Percentiles rank a stretch among this genome's conserved stretches.
Conservation (phyloP, 163 green algal genomes). For the Chloroidium sp. region DNA sequence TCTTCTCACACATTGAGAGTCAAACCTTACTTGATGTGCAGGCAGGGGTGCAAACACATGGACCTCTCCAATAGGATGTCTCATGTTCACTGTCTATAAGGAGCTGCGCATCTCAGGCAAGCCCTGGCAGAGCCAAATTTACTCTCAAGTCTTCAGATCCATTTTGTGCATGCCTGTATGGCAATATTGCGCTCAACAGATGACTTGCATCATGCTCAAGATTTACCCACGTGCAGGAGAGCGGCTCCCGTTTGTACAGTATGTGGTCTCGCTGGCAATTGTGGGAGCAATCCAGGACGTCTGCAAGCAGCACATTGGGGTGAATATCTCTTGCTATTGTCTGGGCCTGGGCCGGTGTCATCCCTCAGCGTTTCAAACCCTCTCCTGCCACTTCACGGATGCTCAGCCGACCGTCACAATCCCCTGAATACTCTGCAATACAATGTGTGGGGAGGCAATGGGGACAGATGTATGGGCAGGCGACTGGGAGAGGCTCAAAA, state of each 20-base stretch:
- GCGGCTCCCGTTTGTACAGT: slow-evolving; percentile 89
- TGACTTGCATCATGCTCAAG: slow-evolving; percentile 1
- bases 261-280: slow-evolving; percentile 81
- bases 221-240: slow-evolving; percentile 30
- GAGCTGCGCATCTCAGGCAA: slow-evolving; percentile 33
- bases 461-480: too few relatives aligned
- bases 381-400: too few relatives aligned
- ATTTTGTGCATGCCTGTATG: too few relatives aligned
- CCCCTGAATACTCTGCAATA: too few relatives aligned
- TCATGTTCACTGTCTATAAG: slow-evolving; percentile 79
- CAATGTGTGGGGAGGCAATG: too few relatives aligned
- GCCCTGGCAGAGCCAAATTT: neutral
- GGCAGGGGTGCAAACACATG: slow-evolving; percentile 77
- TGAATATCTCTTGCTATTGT: too few relatives aligned
- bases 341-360: too few relatives aligned
- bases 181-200: neutral
- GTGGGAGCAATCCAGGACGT: slow-evolving; percentile 54
- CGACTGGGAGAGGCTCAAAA: too few relatives aligned
- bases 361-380: too few relatives aligned
- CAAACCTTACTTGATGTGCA: slow-evolving; percentile 14
- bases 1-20: neutral
- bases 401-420: too few relatives aligned
- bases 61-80: slow-evolving; percentile 79
- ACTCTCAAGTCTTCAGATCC: neutral
- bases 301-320: too few relatives aligned